These are phyloP conservation scores for Aspergillus proliferans DNA, from an alignment of 2,329 filamentous ascomycete species.

Conservation along the genomic window DNA sequence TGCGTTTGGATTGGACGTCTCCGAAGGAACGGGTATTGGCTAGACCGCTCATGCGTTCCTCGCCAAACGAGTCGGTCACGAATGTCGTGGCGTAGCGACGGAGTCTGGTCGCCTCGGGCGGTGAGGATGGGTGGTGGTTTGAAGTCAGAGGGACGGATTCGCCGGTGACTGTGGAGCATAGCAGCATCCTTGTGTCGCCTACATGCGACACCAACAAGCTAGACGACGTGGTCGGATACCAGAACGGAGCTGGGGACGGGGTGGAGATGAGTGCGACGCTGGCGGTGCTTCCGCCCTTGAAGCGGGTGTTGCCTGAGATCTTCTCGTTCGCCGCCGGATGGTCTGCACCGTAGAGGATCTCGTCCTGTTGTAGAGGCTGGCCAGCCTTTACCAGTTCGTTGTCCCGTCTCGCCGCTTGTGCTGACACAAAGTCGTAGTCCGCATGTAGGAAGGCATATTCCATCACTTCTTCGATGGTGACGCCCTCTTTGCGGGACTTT, in stretches of 20 bases:
- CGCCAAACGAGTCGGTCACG: slow-evolving; percentile 92
- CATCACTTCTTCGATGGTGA: slow-evolving; percentile 54
- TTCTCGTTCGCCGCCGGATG: slow-evolving; percentile 31
- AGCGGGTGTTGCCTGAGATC: slow-evolving; percentile 71
- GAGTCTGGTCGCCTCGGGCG: slow-evolving; percentile 73
- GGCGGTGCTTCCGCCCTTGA: slow-evolving; percentile 89
- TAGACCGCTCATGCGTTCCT: slow-evolving; percentile 87
- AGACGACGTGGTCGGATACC: slow-evolving; percentile 81
- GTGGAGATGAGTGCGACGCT: slow-evolving; percentile 88
- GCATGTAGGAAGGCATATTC: slow-evolving; percentile 90
- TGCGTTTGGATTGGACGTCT: slow-evolving; percentile 83
- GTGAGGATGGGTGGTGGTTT: slow-evolving; percentile 87
- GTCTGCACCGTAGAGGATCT: slow-evolving; percentile 65
- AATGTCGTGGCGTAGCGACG: slow-evolving; percentile 81
- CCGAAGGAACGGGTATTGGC: slow-evolving; percentile 94
- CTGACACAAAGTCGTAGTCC: slow-evolving; percentile 88
- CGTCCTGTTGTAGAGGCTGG: slow-evolving; percentile 73
- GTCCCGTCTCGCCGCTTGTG: slow-evolving; percentile 75
- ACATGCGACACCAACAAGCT: slow-evolving; percentile 85
- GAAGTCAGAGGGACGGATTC: slow-evolving; percentile 74
- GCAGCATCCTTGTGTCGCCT: slow-evolving; percentile 82
- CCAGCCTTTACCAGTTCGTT: slow-evolving; percentile 67
- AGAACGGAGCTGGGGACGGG: slow-evolving; percentile 84
- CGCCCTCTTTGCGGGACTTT: slow-evolving; percentile 23
- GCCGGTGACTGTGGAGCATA: slow-evolving; percentile 81